Evolutionary conservation across 169 alveolate species (phyloP).

Genomic region (Eimeria brunetti): DNA sequence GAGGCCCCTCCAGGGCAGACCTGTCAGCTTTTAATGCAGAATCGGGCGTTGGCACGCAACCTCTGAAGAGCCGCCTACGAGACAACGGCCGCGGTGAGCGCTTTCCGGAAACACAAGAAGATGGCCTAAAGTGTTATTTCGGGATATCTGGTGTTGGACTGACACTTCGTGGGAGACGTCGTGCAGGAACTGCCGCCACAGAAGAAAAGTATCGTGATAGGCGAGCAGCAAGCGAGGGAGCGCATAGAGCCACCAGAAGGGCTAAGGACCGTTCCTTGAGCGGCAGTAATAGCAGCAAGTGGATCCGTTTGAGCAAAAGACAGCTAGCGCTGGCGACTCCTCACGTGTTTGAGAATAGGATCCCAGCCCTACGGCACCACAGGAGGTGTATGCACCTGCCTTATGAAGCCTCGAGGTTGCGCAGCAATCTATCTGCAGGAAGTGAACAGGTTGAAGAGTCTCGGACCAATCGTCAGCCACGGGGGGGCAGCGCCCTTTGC

Average conservation of each 20-base stretch:
- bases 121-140: neutral
- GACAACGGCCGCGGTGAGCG: neutral
- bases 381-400: constrained; percentile 1
- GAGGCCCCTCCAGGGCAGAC: neutral
- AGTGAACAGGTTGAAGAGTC: neutral
- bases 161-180: neutral
- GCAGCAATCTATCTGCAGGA: neutral
- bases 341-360: neutral
- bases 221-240: neutral
- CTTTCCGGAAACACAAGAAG: neutral
- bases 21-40: neutral
- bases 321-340: neutral
- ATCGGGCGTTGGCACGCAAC: neutral
- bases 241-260: neutral
- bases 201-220: neutral
- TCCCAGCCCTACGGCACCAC: neutral
- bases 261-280: neutral
- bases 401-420: neutral
- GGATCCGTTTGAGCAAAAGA: neutral
- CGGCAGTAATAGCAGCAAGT: neutral
- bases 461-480: neutral
- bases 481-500: neutral
- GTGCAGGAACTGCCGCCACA: neutral
- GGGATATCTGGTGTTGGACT: neutral
- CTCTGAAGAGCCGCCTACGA: neutral